Conservation (phyloP, 1,284 basidiomycete genomes). For the Trichosporon sp. region DNA sequence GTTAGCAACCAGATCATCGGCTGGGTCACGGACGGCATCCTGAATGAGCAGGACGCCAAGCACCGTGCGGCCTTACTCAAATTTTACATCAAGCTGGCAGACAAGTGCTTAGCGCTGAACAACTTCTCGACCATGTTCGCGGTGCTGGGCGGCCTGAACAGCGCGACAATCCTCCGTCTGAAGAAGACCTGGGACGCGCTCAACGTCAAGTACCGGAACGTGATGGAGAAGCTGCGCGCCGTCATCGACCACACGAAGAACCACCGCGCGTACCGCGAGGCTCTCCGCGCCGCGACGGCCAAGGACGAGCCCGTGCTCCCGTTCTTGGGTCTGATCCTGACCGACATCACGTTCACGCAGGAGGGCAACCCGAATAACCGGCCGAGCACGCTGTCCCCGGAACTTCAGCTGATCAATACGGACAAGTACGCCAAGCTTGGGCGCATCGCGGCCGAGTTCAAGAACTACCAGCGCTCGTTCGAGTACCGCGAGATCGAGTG, state of each 20-base stretch:
- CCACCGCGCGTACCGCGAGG: constrained; percentile 73
- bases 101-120: constrained; percentile 86
- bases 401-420: constrained; percentile 87
- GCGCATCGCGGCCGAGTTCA: constrained; percentile 86
- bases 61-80: constrained; percentile 80
- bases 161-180: constrained; percentile 86
- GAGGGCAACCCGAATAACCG: constrained; percentile 90
- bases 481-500: constrained; percentile 54
- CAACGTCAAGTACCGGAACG: constrained; percentile 76
- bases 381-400: constrained; percentile 72
- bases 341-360: constrained; percentile 82
- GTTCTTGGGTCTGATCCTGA: constrained; percentile 70
- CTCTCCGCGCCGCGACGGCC: constrained; percentile 64
- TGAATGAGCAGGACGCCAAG: constrained; percentile 81
- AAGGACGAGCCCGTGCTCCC: constrained; percentile 65
- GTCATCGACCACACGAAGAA: constrained; percentile 80
- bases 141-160: constrained; percentile 92
- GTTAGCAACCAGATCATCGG: constrained; percentile 90
- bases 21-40: constrained; percentile 90
- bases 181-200: constrained; percentile 92
- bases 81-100: constrained; percentile 89
- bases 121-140: constrained; percentile 97
- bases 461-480: constrained; percentile 74
- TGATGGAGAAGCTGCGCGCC: constrained; percentile 77
- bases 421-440: constrained; percentile 92